phyloP scores from a whole-genome alignment of 495 filamentous ascomycete genomes.

The Penicillium verhagenii region DNA sequence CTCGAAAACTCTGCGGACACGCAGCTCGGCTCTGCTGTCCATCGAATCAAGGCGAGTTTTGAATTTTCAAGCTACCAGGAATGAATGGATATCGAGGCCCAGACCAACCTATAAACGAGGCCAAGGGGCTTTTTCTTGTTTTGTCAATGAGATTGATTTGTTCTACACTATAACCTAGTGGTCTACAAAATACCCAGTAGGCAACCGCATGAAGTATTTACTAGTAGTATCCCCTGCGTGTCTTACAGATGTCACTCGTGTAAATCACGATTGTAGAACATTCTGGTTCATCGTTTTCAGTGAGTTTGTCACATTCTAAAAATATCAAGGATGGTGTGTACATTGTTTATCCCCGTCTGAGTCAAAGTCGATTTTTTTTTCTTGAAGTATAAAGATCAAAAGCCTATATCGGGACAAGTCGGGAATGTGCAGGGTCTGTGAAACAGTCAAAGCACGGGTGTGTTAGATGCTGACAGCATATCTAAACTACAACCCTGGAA shows the following conservation, averaged over 20 bases:
- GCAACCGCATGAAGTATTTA: constrained; percentile 5
- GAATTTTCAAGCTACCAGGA: neutral
- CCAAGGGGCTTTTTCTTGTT: neutral
- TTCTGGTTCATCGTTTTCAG: neutral
- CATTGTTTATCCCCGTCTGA: neutral
- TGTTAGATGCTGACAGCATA: neutral
- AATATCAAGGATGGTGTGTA: neutral
- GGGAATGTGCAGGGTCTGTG: neutral
- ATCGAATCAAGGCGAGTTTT: neutral
- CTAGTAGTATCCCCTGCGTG: constrained; percentile 8
- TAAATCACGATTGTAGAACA: constrained; percentile 1
- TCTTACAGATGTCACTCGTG: neutral
- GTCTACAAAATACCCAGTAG: neutral
- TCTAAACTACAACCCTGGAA: neutral
- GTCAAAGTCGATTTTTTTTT: too few relatives aligned
- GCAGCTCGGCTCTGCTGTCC: neutral
- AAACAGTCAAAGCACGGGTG: neutral
- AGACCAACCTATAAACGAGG: neutral
- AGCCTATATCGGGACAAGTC: constrained; percentile 1
- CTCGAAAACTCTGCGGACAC: neutral
- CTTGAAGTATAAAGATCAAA: constrained; percentile 1
- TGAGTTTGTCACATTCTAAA: neutral
- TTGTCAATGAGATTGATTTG: neutral
- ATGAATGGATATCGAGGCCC: neutral
- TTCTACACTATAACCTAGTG: too few relatives aligned